Conservation (phyloP, 352 stramenopile species). For the Elongisporangium anandrum region DNA sequence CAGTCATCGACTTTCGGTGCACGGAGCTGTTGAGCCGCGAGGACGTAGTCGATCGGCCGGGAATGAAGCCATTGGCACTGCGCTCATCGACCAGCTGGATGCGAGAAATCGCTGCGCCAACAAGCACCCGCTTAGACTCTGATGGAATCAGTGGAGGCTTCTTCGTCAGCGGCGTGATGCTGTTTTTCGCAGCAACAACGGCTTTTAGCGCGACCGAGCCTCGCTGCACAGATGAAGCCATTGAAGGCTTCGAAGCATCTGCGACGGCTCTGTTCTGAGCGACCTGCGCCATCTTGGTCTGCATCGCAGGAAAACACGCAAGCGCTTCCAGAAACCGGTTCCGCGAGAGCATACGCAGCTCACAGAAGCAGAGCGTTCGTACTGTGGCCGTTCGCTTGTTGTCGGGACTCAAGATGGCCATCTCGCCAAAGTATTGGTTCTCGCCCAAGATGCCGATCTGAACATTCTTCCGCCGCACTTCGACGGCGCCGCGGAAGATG, state of each 20-base stretch:
- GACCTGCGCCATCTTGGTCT: constrained; percentile 55
- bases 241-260: constrained; percentile 6
- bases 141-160: not conserved
- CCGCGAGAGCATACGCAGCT: constrained; percentile 60
- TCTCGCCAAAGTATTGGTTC: constrained; percentile 79
- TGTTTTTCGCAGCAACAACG: constrained; percentile 1
- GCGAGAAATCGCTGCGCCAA: constrained; percentile 13
- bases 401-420: constrained; percentile 65
- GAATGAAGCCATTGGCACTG: constrained; percentile 16
- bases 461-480: constrained; percentile 37
- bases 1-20: constrained; percentile 17
- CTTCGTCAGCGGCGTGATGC: constrained; percentile 1
- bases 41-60: constrained; percentile 23
- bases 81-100: constrained; percentile 20
- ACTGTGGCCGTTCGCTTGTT: constrained; percentile 56
- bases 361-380: constrained; percentile 68
- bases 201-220: constrained; percentile 10
- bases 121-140: constrained; percentile 8
- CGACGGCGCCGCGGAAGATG: constrained; percentile 67
- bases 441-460: constrained; percentile 58
- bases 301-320: constrained; percentile 45
- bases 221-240: constrained; percentile 1
- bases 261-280: constrained; percentile 22
- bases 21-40: constrained; percentile 27
- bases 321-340: constrained; percentile 55